Percentiles rank a stretch among this genome's conserved stretches.
These are phyloP conservation scores for button mushroom (Agaricus bisporus) DNA, from an alignment of 768 basidiomycete genomes.

Conservation along the genomic window DNA sequence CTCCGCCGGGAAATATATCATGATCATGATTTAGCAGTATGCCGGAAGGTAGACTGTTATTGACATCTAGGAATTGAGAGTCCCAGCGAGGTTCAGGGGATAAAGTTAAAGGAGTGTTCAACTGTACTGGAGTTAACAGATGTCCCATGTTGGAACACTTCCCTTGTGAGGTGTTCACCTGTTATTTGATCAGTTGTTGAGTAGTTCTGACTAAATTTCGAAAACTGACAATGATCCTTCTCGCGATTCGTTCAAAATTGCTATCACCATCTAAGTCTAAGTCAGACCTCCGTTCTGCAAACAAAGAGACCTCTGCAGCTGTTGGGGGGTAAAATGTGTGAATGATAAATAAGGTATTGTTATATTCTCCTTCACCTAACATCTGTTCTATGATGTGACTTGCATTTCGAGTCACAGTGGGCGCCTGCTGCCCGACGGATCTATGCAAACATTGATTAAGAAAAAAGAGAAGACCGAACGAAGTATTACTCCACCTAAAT, in stretches of 20 bases:
- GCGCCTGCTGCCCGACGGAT: not conserved
- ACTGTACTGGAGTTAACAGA: not conserved
- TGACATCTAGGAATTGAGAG: not conserved
- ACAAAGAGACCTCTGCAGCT: not conserved
- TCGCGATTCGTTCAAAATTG: constrained; percentile 19
- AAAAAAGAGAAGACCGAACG: not conserved
- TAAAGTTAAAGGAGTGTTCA: too few relatives aligned
- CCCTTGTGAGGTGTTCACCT: constrained; percentile 1
- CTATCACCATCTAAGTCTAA: constrained; percentile 15
- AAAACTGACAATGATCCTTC: constrained; percentile 18
- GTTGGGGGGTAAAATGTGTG: not conserved
- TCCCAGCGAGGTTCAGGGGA: not conserved
- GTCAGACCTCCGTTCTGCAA: constrained; percentile 6
- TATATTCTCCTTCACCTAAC: constrained; percentile 12
- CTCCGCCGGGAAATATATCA: not conserved
- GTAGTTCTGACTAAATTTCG: not conserved
- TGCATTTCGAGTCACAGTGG: constrained; percentile 18
- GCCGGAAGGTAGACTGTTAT: not conserved
- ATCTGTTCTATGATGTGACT: constrained; percentile 18
- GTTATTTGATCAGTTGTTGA: not conserved
- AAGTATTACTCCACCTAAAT: constrained; percentile 18
- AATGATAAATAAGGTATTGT: constrained; percentile 10
- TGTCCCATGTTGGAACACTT: not conserved
- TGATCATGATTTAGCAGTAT: not conserved
- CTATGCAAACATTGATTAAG: not conserved